phyloP scores from a whole-genome alignment of 1,284 basidiomycete species.

The Ceratobasidium sp. region DNA sequence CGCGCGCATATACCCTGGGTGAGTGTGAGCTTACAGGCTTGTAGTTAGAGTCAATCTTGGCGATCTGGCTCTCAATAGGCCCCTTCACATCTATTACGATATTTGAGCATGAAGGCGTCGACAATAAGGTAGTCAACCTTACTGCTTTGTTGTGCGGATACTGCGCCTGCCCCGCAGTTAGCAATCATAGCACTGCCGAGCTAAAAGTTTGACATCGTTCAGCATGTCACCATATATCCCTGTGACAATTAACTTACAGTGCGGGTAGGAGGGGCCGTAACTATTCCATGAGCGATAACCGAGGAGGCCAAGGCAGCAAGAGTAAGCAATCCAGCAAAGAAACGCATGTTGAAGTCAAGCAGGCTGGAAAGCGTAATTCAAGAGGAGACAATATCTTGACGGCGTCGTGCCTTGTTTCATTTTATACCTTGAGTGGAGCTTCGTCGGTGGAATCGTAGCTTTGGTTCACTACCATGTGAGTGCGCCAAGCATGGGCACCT shows the following conservation, averaged over 20 bases:
- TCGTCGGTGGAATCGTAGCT: slow-evolving; percentile 23
- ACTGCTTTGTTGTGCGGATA: slow-evolving; percentile 24
- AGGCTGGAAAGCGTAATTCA: background rate
- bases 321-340: slow-evolving; percentile 23
- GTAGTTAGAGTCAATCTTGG: slow-evolving; percentile 30
- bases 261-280: slow-evolving; percentile 27
- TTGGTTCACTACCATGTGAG: slow-evolving; percentile 24
- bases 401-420: background rate
- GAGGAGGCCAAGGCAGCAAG: slow-evolving; percentile 11
- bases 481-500: background rate
- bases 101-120: background rate
- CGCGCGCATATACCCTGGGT: background rate
- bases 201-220: slow-evolving; percentile 3
- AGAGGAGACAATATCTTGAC: background rate
- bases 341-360: slow-evolving; percentile 14
- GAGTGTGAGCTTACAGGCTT: slow-evolving; percentile 1
- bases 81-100: slow-evolving; percentile 18
- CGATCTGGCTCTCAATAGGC: slow-evolving; percentile 35
- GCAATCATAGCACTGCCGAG: slow-evolving; percentile 32
- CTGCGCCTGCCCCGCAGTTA: slow-evolving; percentile 16
- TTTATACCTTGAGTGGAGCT: slow-evolving; percentile 27
- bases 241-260: background rate
- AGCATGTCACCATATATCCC: background rate
- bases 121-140: background rate
- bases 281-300: slow-evolving; percentile 30